A percentile compares a stretch with the other conserved stretches of the same genome.
These are phyloP conservation scores for Apocynum venetum DNA, from an alignment of 257 asterid genomes.

Conservation along the genomic window DNA sequence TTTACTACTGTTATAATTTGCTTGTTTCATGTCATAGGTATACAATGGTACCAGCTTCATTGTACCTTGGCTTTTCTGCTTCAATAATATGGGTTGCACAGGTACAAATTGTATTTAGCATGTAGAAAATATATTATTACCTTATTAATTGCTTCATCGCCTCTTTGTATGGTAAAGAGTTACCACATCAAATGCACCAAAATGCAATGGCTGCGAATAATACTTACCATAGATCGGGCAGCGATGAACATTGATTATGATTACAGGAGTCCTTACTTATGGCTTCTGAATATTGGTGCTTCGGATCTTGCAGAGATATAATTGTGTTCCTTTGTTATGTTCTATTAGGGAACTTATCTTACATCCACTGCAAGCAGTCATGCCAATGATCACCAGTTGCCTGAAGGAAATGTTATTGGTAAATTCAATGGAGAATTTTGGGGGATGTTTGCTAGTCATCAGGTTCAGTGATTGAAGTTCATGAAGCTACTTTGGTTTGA, in stretches of 20 bases:
- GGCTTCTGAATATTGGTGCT: neutral
- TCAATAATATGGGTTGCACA: conserved; percentile 97
- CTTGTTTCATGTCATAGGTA: conserved; percentile 45
- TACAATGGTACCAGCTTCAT: conserved; percentile 89
- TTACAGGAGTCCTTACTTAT: neutral
- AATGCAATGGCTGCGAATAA: neutral
- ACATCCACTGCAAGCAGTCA: conserved; percentile 74
- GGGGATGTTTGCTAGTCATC: conserved; percentile 87
- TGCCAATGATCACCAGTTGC: conserved; percentile 51
- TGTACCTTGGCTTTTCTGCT: conserved; percentile 89
- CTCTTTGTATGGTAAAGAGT: neutral
- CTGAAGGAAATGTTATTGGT: conserved; percentile 75
- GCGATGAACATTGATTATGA: neutral
- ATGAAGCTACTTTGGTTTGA: neutral
- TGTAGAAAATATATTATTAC: neutral
- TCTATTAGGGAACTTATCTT: conserved; percentile 81
- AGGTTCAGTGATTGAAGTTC: conserved; percentile 42
- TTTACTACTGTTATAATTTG: neutral
- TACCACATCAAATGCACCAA: neutral
- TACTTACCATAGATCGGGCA: neutral
- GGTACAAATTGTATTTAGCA: conserved; percentile 34
- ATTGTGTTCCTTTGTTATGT: neutral
- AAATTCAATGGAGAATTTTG: conserved; percentile 82
- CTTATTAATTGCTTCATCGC: neutral
- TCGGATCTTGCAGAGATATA: neutral